Percentiles rank a stretch among this genome's conserved stretches.
These are phyloP conservation scores for Udeniomyces megalosporus DNA, from an alignment of 768 basidiomycete species.

Conservation along the genomic window DNA sequence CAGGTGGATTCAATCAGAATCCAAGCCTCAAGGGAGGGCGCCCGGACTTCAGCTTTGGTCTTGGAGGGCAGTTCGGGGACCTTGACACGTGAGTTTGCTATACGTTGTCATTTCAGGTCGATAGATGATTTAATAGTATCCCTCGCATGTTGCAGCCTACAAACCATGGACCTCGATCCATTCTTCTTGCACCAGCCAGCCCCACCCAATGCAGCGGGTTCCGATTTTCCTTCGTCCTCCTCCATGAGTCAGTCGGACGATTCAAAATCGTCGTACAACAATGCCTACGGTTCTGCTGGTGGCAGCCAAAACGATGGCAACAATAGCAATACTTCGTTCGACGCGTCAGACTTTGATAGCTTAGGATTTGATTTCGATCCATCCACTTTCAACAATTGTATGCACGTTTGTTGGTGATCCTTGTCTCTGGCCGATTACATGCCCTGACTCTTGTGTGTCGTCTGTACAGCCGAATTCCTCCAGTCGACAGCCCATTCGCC, in stretches of 20 bases:
- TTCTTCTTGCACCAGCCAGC: neutral
- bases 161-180: neutral
- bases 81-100: neutral
- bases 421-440: no score
- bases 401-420: no score
- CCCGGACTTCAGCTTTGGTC: no score
- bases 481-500: neutral
- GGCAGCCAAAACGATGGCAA: no score
- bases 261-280: neutral
- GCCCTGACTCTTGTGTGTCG: neutral
- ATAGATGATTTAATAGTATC: neutral
- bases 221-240: no score
- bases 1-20: neutral
- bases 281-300: neutral
- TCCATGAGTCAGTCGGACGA: neutral
- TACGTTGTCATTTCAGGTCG: neutral
- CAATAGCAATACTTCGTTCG: no score
- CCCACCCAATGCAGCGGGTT: no score
- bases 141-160: neutral
- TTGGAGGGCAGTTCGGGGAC: no score
- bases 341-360: no score
- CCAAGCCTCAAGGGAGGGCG: neutral
- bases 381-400: no score
- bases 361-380: no score
- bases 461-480: neutral